phyloP scores from a whole-genome alignment of 768 basidiomycete genomes.

The Trametes cubensis region DNA sequence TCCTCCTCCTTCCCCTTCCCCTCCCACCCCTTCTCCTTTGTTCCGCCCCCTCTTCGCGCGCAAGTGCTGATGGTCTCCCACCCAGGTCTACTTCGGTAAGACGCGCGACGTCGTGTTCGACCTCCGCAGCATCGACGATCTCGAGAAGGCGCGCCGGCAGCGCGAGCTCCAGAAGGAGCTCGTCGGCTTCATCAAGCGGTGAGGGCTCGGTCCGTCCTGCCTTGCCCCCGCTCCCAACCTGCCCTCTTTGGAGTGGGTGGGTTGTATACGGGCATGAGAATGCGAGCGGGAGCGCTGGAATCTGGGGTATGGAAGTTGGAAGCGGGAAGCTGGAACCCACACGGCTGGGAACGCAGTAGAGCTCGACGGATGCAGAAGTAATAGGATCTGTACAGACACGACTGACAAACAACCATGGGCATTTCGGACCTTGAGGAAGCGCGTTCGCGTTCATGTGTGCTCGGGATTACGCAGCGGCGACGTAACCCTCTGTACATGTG shows the following conservation, averaged over 20 bases:
- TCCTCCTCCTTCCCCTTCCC: neutral
- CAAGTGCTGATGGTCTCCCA: conserved; percentile 10
- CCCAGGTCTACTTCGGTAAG: conserved; percentile 91
- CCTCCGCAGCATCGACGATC: conserved; percentile 82
- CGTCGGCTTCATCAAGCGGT: conserved; percentile 79
- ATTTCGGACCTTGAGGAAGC: no score
- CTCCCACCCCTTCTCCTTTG: neutral
- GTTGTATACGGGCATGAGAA: no score
- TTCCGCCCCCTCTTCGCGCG: neutral
- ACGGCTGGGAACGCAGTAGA: neutral
- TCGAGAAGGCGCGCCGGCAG: conserved; percentile 79
- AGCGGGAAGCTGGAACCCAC: no score
- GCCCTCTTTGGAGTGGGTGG: no score
- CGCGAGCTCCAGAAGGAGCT: conserved; percentile 90
- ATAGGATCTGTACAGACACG: conserved; percentile 13
- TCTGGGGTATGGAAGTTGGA: no score
- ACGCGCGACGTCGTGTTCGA: conserved; percentile 95
- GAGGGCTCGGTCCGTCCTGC: neutral
- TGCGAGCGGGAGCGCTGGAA: no score
- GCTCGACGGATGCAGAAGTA: conserved; percentile 9
- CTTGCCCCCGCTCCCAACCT: no score
- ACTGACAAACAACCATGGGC: conserved; percentile 8
- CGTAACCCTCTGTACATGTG: no score
- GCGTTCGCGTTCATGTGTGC: no score
- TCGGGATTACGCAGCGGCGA: no score